Evolutionary conservation across 495 filamentous ascomycete species (phyloP).

Genomic region (Xylaria scruposa): DNA sequence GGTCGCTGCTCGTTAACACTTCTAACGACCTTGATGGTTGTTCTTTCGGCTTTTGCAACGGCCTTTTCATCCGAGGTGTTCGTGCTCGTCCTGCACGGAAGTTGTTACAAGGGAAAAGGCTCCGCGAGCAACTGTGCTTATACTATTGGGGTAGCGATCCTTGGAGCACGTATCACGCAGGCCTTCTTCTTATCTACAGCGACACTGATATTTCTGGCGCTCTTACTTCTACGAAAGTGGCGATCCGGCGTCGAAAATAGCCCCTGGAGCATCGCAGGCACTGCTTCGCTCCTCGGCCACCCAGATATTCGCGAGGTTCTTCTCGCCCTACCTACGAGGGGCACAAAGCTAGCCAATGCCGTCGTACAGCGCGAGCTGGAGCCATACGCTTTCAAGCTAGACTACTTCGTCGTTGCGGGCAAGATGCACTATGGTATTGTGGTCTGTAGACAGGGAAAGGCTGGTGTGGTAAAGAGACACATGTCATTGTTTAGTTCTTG

Average conservation of each 20-base stretch:
- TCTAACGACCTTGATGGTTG: slow-evolving; percentile 38
- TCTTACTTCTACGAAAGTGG: slow-evolving; percentile 37
- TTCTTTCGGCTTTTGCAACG: slow-evolving; percentile 41
- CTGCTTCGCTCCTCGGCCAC: slow-evolving; percentile 45
- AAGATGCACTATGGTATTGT: slow-evolving; percentile 47
- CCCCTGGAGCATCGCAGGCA: slow-evolving; percentile 50
- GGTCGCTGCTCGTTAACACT: slow-evolving; percentile 39
- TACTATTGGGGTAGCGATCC: slow-evolving; percentile 20
- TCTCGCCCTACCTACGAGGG: slow-evolving; percentile 7
- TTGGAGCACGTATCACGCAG: slow-evolving; percentile 18
- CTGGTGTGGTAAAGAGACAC: background rate
- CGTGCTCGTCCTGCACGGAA: slow-evolving; percentile 42
- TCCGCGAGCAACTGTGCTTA: slow-evolving; percentile 42
- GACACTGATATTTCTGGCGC: slow-evolving; percentile 33
- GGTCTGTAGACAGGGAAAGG: slow-evolving; percentile 21
- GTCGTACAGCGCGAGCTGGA: slow-evolving; percentile 30
- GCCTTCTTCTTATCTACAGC: slow-evolving; percentile 27
- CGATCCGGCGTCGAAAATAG: slow-evolving; percentile 46
- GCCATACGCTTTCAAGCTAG: slow-evolving; percentile 44
- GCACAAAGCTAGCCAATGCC: slow-evolving; percentile 28
- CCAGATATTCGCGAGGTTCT: slow-evolving; percentile 29
- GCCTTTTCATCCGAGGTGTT: slow-evolving; percentile 46
- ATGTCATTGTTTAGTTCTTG: slow-evolving; percentile 13
- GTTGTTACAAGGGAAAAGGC: slow-evolving; percentile 33
- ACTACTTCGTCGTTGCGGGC: slow-evolving; percentile 38